Conservation (phyloP, 108 stramenopile species). For the Nannochloropsis salina region DNA sequence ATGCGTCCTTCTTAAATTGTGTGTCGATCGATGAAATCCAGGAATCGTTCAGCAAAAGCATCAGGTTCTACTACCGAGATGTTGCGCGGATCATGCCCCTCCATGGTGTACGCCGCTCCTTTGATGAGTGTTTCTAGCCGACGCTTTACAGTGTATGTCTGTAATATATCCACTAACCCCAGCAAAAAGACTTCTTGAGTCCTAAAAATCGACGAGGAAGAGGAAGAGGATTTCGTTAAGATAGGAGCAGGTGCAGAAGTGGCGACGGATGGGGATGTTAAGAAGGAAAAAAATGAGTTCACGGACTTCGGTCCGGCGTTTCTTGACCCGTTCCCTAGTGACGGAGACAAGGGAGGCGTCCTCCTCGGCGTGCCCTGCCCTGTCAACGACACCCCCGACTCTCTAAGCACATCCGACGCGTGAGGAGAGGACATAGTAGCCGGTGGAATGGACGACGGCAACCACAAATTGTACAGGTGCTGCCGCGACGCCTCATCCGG, state of each 20-base stretch:
- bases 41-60: background rate
- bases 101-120: background rate
- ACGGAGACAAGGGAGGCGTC: background rate
- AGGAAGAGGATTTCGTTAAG: background rate
- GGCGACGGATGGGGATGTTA: background rate
- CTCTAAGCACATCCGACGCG: too few relatives aligned
- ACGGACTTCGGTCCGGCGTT: too few relatives aligned
- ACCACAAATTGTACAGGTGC: background rate
- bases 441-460: background rate
- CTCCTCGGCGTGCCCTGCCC: background rate
- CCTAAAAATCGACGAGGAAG: background rate
- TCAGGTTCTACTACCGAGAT: background rate
- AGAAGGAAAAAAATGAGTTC: background rate
- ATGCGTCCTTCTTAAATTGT: background rate
- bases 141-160: background rate
- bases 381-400: background rate
- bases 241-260: background rate
- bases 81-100: background rate
- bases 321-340: background rate
- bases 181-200: background rate
- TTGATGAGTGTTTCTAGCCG: conserved; percentile 5
- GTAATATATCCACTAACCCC: background rate
- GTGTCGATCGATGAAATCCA: background rate
- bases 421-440: background rate
- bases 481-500: background rate